Evolutionary conservation across 176 grass and related monocot genomes (phyloP), one percentile per base, ranked within the genome.

Genomic region (Aegilops sharonensis): DNA sequence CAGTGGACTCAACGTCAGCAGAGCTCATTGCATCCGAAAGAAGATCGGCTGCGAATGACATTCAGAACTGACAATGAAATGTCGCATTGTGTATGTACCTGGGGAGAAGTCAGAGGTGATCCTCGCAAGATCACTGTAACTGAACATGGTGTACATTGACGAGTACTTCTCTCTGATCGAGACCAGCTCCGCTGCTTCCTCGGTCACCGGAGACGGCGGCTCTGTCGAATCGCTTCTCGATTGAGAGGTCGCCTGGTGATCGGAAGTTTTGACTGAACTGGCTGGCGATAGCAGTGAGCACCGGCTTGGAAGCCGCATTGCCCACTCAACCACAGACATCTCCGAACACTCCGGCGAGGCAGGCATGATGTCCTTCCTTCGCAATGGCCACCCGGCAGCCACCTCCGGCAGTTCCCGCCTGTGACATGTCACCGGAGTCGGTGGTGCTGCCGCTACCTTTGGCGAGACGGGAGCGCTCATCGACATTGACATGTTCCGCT

Each of bases 281-380:
- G 68, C 36, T 36, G 90, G 62, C 6, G 83, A 82, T 9, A 73
- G 69, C 12, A 75, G 42, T 0, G 89, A 80, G 5, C 82, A 91
- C 50, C 96, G 90, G 42, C 61, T 73, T 1, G 93, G 96, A 11
- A 98, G 96, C 76, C 78, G 88, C 96, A 98, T 95, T 56, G 96
- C 90, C 96, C 96, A 98, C 71, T 94, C 84, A 9, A 91, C 95
- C 34, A 95, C 96, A 1, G 96, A 95, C 0, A 95, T 42, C 47
- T 91, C 85, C 0, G 88, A 88, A 70, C 70, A 67, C 24, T 98
- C 89, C 15, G 74, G 47, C 32, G 69, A 25, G 76, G 83, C 6
- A 3, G 62, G 63, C 5, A 70, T 14, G 68, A 59, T 34, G 43
- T 85, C 78, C 77, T 88, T 90, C 67, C 73, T 75, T 1, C 91